A percentile compares a stretch with the other conserved stretches of the same genome.
Conservation (phyloP, 73 alveolate species). For the Paramecium caudatum region DNA sequence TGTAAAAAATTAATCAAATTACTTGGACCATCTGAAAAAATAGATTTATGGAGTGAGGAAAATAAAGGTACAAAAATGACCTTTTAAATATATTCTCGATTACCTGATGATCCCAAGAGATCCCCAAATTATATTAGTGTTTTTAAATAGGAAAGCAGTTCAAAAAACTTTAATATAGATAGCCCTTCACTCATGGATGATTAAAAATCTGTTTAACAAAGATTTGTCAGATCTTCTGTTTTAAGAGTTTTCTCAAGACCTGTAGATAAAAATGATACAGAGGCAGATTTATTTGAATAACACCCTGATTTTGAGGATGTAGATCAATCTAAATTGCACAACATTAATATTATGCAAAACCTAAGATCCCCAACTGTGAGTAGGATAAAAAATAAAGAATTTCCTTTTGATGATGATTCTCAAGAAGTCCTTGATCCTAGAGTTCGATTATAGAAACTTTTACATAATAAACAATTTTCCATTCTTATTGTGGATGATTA, state of each 20-base stretch:
- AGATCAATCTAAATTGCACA: neutral
- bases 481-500: constrained; percentile 74
- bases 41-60: constrained; percentile 64
- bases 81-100: constrained; percentile 32
- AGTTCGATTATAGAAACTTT: neutral
- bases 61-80: constrained; percentile 74
- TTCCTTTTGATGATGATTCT: neutral
- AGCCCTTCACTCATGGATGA: constrained; percentile 15
- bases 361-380: constrained; percentile 34
- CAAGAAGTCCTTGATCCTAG: constrained; percentile 50
- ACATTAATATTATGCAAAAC: neutral
- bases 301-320: constrained; percentile 18
- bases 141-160: constrained; percentile 46
- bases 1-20: constrained; percentile 66
- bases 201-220: neutral
- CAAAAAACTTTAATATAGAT: constrained; percentile 7
- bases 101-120: constrained; percentile 56
- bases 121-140: constrained; percentile 59
- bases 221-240: constrained; percentile 30
- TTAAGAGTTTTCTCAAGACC: constrained; percentile 46
- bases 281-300: neutral
- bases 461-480: constrained; percentile 5
- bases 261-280: constrained; percentile 37
- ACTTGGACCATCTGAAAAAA: constrained; percentile 69
- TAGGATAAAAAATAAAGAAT: constrained; percentile 10